Base-by-base conservation (phyloP, 441 rosid species). In the Flueggea neowawraea region DNA sequence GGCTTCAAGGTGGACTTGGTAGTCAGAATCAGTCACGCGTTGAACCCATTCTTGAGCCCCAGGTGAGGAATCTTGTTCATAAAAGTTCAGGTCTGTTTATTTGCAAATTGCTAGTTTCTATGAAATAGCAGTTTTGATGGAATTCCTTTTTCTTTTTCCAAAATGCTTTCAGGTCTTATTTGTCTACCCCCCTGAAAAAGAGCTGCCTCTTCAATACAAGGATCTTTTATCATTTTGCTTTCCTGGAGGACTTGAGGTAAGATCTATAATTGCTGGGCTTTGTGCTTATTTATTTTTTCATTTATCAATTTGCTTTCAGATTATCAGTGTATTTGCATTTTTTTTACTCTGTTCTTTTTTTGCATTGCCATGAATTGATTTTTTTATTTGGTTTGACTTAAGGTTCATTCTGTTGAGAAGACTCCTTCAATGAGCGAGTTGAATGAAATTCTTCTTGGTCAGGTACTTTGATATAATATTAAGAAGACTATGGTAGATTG, bases 371-470 rank as follows among this genome's bases (percentile, higher is more conserved):
- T 22, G 28, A 22, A 31, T 31, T 10, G 22, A 41, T 43, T 17
- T 45, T 49, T 3, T 55, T 60, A 57, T 48, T 58, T 44, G 12
- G 6, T 53, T 16, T 12, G 73, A 75, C 78, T 81, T 22, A 22
- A 94, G 99, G 96, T 94, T 70, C 80, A 70, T 71, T 95, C 91
- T 60, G 91, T 94, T 64, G 97, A 91, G 81, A 83, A 73, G 80
- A 91, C 99, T 66, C 97, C 97, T 73, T 91, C 97, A 57, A 87
- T 91, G 99, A 94, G 99, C 15, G 97, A 89, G 83, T 73, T 94
- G 74, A 94, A 78, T 84, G 95, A 94, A 78, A 86, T 94, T 70
- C 88, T 94, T 64, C 86, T 94, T 63, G 89, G 96, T 17, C 97
- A 94, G 96, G 99, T 94, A 86, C 33, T 50, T 73, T 16, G 68